Conservation (phyloP, 768 basidiomycete genomes). For the Wakefieldia striispora region DNA sequence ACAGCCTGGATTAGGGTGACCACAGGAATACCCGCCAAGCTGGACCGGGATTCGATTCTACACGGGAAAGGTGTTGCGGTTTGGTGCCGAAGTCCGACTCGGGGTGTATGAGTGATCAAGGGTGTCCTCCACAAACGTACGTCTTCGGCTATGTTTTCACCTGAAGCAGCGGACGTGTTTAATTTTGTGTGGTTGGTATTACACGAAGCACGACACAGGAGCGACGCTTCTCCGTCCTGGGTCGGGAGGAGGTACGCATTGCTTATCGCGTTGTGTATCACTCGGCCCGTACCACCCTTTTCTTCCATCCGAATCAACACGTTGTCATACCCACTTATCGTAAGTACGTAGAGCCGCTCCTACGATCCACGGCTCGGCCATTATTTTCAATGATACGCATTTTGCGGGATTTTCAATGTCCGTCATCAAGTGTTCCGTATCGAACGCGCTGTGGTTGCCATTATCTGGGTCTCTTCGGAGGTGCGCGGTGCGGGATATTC, state of each 20-base stretch:
- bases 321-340: constrained; percentile 4
- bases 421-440: neutral
- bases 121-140: too few relatives aligned
- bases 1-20: too few relatives aligned
- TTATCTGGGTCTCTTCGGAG: too few relatives aligned
- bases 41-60: too few relatives aligned
- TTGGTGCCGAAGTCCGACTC: too few relatives aligned
- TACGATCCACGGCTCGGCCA: neutral
- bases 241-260: neutral
- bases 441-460: neutral
- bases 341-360: neutral
- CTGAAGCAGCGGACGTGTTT: neutral
- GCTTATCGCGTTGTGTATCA: constrained; percentile 1
- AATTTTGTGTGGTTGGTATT: neutral
- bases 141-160: neutral
- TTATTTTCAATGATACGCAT: neutral
- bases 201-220: constrained; percentile 6
- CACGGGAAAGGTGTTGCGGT: too few relatives aligned
- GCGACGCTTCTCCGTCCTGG: constrained; percentile 1
- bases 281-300: neutral
- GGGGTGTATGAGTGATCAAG: too few relatives aligned
- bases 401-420: neutral
- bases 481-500: neutral
- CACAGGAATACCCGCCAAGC: too few relatives aligned
- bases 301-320: neutral